Percentiles rank a stretch among this genome's conserved stretches.
phyloP scores from a whole-genome alignment of 352 stramenopile genomes.

The Globisporangium lucens region DNA sequence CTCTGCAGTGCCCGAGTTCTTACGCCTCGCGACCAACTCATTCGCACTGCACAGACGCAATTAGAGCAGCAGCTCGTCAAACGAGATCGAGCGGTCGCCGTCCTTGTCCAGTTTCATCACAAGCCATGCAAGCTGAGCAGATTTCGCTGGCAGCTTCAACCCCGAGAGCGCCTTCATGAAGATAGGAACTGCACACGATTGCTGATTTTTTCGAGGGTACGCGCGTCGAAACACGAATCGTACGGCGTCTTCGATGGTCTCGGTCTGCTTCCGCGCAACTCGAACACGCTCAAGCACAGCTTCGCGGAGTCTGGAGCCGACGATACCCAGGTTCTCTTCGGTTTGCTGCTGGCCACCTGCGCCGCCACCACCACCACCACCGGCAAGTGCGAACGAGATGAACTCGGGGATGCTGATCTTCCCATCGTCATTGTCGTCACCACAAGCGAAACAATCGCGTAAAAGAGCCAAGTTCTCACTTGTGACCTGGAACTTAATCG shows the following conservation, averaged over 20 bases:
- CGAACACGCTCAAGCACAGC: constrained; percentile 39
- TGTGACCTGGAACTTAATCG: constrained; percentile 44
- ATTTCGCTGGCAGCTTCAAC: constrained; percentile 40
- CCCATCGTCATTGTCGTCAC: constrained; percentile 18
- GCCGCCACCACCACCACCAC: not conserved
- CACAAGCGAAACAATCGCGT: constrained; percentile 46
- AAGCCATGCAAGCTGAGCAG: constrained; percentile 48
- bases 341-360: not conserved
- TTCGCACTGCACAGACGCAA: constrained; percentile 27
- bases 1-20: not conserved
- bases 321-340: constrained; percentile 33
- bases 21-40: not conserved
- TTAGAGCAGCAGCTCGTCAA: constrained; percentile 69
- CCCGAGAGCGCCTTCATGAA: constrained; percentile 40
- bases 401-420: constrained; percentile 62
- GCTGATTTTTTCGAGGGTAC: constrained; percentile 27
- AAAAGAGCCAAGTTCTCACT: constrained; percentile 43
- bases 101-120: constrained; percentile 54
- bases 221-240: constrained; percentile 47
- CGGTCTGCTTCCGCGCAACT: constrained; percentile 26
- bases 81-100: constrained; percentile 51
- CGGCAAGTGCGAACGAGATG: constrained; percentile 66
- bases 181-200: constrained; percentile 22
- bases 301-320: constrained; percentile 45
- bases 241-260: constrained; percentile 52